Evolutionary conservation across 805 yeast genomes (phyloP), one percentile per base, ranked within the genome.

Genomic region (Candida cerambycidarum): DNA sequence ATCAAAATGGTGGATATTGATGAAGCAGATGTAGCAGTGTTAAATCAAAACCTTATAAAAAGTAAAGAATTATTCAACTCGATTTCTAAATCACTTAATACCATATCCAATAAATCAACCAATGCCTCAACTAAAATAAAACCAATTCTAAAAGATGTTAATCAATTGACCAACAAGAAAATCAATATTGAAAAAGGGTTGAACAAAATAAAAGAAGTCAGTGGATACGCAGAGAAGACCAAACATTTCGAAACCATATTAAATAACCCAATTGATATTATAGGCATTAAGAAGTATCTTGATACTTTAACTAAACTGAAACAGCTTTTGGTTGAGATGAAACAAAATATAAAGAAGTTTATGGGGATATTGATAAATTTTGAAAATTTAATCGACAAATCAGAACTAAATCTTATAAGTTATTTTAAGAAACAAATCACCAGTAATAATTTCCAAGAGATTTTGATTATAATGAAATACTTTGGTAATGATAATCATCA

Each of bases 11-110:
- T 61, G 10, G 90, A 84, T 54, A 68, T 81, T 2, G 90, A 85
- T 54, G 92, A 84, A 58, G 89, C 90, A 2, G 96, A 89, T 52
- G 82, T 88, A 25, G 82, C 88, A 2, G 89, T 89, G 4, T 73
- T 89, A 24, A 85, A 87, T 40, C 93, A 85, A 55, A 82, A 85
- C 41, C 69, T 90, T 25, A 62, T 71, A 38, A 75, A 79, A 41
- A 78, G 88, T 3, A 75, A 76, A 30, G 71, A 69, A 14, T 62
- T 88, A 31, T 76, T 89, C 8, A 56, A 61, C 1, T 63, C 75
- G 33, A 81, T 89, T 42, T 68, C 78, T 9, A 62, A 64, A 19
- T 80, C 88, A 2, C 67, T 88, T 32, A 67, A 61, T 23, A 69
- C 66, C 38, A 75, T 89, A 41, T 71, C 82, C 5, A 60, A 59